Conservation (phyloP, 2,329 filamentous ascomycete species). For the Acephala macrosclerotiorum region DNA sequence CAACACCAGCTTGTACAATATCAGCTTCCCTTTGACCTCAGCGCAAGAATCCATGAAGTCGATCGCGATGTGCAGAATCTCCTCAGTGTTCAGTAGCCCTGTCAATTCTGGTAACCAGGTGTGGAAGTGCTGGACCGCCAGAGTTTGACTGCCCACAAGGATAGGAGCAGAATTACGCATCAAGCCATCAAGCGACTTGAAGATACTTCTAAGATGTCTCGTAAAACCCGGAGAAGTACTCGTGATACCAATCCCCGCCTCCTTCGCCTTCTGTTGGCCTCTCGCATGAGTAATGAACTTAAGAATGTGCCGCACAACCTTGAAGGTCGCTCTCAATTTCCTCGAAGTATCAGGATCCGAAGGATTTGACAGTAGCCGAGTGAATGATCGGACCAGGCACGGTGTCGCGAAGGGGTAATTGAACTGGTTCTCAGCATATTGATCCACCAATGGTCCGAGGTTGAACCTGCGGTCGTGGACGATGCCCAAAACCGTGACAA, state of each 20-base stretch:
- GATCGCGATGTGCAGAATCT: slow-evolving; percentile 89
- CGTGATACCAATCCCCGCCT: slow-evolving; percentile 85
- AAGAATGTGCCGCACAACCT: slow-evolving; percentile 90
- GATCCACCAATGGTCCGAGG: slow-evolving; percentile 86
- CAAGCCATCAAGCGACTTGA: slow-evolving; percentile 86
- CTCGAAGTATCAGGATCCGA: slow-evolving; percentile 84
- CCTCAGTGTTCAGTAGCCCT: slow-evolving; percentile 77
- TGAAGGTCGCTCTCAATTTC: slow-evolving; percentile 89
- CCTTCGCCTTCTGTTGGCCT: slow-evolving; percentile 86
- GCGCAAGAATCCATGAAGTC: slow-evolving; percentile 94
- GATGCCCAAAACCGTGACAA: slow-evolving; percentile 90
- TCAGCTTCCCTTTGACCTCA: slow-evolving; percentile 86
- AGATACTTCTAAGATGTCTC: slow-evolving; percentile 83
- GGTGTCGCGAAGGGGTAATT: slow-evolving; percentile 93
- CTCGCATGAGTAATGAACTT: slow-evolving; percentile 94
- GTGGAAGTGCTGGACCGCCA: slow-evolving; percentile 96
- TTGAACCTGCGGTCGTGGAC: slow-evolving; percentile 96
- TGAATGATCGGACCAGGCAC: slow-evolving; percentile 86
- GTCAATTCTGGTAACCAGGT: slow-evolving; percentile 94
- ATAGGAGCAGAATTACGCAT: slow-evolving; percentile 89
- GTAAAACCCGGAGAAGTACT: slow-evolving; percentile 77
- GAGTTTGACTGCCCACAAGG: slow-evolving; percentile 90
- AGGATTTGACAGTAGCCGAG: slow-evolving; percentile 81
- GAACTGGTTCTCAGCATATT: slow-evolving; percentile 88
- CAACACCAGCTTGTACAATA: slow-evolving; percentile 89